Base-by-base conservation (phyloP, 148 eudicot species). In the Chenopodium suecicum region DNA sequence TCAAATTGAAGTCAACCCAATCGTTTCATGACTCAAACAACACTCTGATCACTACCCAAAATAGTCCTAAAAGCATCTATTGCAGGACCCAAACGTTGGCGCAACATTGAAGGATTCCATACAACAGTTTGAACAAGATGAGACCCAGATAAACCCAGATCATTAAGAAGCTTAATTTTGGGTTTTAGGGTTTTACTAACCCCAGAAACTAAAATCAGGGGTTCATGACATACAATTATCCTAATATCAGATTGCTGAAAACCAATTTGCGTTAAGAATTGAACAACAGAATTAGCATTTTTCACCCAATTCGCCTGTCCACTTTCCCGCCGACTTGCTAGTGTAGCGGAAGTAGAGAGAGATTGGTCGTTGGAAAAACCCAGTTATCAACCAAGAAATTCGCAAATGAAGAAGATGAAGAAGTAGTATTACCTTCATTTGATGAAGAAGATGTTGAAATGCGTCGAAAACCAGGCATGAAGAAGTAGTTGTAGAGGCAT, bases 151-250 rank as follows among this genome's bases (percentile, higher is more conserved):
- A 85, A 19, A 5, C 90, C 90, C 19, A 82, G 25, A 14, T 79
- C 82, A 13, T 76, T 79, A 12, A 88, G 37, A 74, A 73, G 74
- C 80, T 48, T 58, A n/a, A 88, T 46, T 86, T 88, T 88, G 77
- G 90, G 90, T 74, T 67, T 70, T 25, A 88, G 85, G 83, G 76
- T 84, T 86, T 88, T 79, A 3, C 69, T 85, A 50, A 86, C 78
- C n/a, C 78, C 76, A 37, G 44, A 50, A 20, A 25, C 6, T 12
- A 88, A 84, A 16, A 88, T 22, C 27, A 13, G 23, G 13, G 90
- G 90, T 31, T 29, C 14, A 7, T 41, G 52, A 60, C 47, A 50
- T 4, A 85, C 76, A 10, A 86, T n/a, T 27, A 29, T 79, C 64
- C 81, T 76, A 75, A 88, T 73, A 44, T 88, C 83, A 50, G 81